A percentile compares a stretch with the other conserved stretches of the same genome.
Evolutionary conservation across 768 basidiomycete species (phyloP).

Genomic region (Termitomyces sp.): DNA sequence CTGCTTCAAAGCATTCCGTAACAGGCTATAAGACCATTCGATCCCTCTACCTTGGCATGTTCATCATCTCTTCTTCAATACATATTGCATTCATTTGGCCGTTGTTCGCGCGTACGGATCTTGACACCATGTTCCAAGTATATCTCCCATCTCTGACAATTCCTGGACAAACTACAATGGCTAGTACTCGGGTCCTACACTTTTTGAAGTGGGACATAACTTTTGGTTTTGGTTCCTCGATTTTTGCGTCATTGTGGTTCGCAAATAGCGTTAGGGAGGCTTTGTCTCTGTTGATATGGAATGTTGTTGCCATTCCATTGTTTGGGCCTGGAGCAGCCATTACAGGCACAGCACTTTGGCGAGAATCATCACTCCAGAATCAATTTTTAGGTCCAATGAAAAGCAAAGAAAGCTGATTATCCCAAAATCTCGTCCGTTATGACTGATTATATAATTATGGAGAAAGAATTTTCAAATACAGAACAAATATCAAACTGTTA

Average conservation of each 20-base stretch:
- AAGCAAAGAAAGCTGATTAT: conserved; percentile 1
- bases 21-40: conserved; percentile 33
- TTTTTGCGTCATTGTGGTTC: conserved; percentile 48
- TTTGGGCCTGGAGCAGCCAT: conserved; percentile 50
- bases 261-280: conserved; percentile 25
- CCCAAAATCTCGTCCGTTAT: not conserved
- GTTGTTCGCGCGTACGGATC: conserved; percentile 17
- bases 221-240: conserved; percentile 31
- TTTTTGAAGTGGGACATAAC: conserved; percentile 49
- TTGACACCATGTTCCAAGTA: conserved; percentile 22
- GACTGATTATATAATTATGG: not conserved
- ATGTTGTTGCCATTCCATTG: conserved; percentile 30
- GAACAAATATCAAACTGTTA: not conserved
- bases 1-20: conserved; percentile 21
- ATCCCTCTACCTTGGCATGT: conserved; percentile 30
- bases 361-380: conserved; percentile 27
- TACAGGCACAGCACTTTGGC: conserved; percentile 41
- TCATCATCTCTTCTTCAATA: conserved; percentile 35
- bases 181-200: conserved; percentile 25
- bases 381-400: not conserved
- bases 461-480: not conserved
- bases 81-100: conserved; percentile 37
- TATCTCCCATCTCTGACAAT: conserved; percentile 31
- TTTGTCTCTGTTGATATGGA: conserved; percentile 34
- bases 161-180: conserved; percentile 19